A percentile compares a stretch with the other conserved stretches of the same genome.
Evolutionary conservation across 345 rosid genomes (phyloP).

Genomic region (Salix viminalis): DNA sequence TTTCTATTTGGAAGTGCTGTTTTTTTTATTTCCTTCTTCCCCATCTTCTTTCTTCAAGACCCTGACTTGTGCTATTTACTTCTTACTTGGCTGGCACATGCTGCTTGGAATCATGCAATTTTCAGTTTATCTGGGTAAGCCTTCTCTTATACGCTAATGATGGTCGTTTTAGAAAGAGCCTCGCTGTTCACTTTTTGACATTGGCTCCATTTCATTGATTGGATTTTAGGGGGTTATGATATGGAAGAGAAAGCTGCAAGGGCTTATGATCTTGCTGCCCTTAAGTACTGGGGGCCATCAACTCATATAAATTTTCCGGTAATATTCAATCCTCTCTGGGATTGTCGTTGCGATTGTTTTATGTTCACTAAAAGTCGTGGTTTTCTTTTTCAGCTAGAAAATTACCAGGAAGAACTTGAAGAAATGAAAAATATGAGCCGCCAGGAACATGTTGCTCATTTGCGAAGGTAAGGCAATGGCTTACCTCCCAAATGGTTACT

Average conservation of each 20-base stretch:
- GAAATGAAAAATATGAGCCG: conserved; percentile 81
- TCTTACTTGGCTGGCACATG: conserved; percentile 27
- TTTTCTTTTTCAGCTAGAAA: conserved; percentile 45
- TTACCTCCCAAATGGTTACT: background rate
- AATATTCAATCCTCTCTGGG: background rate
- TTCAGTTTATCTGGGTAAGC: conserved; percentile 74
- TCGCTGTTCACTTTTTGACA: background rate
- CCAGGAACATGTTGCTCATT: conserved; percentile 76
- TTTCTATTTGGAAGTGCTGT: conserved; percentile 22
- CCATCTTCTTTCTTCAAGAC: conserved; percentile 16
- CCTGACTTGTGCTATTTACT: conserved; percentile 35
- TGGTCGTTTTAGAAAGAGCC: background rate
- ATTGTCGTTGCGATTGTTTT: too few species aligned
- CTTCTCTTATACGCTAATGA: background rate
- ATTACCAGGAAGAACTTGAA: conserved; percentile 53
- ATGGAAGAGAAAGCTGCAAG: conserved; percentile 86
- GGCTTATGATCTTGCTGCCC: conserved; percentile 83
- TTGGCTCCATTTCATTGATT: background rate
- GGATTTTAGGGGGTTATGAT: conserved; percentile 62
- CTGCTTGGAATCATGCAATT: conserved; percentile 21
- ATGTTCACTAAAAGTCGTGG: too few species aligned
- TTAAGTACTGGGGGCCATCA: conserved; percentile 80
- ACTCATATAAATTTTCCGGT: conserved; percentile 76
- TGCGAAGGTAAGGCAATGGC: conserved; percentile 44
- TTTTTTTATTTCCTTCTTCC: conserved; percentile 16